Evolutionary conservation across 2,329 filamentous ascomycete genomes (phyloP).

Genomic region (Tolypocladium endophyticum): DNA sequence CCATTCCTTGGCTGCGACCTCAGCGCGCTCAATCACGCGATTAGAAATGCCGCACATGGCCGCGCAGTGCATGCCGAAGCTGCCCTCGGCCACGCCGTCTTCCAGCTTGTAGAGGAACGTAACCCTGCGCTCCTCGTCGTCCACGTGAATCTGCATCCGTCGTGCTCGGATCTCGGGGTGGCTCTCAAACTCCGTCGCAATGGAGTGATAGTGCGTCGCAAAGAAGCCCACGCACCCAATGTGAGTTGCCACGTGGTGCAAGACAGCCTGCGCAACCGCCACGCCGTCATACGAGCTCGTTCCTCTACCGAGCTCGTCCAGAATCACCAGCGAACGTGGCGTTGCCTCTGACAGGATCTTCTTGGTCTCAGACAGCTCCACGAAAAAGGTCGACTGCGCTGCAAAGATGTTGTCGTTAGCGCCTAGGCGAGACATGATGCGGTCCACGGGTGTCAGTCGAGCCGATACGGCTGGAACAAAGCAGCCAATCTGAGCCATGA

Average conservation of each 20-base stretch:
- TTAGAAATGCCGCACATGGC: constrained; percentile 91
- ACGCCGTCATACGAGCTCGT: constrained; percentile 95
- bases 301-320: constrained; percentile 90
- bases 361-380: constrained; percentile 93
- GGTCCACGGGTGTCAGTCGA: constrained; percentile 78
- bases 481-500: constrained; percentile 94
- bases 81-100: constrained; percentile 86
- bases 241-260: constrained; percentile 92
- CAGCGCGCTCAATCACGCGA: constrained; percentile 75
- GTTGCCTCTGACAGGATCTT: constrained; percentile 95
- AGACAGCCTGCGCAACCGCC: constrained; percentile 87
- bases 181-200: constrained; percentile 79
- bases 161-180: constrained; percentile 82
- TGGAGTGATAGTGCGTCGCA: constrained; percentile 91
- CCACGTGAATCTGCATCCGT: constrained; percentile 91
- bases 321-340: constrained; percentile 85
- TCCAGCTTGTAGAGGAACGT: constrained; percentile 95
- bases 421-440: constrained; percentile 96
- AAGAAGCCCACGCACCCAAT: constrained; percentile 95
- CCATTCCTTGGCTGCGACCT: constrained; percentile 83
- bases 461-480: constrained; percentile 79
- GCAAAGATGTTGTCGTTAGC: constrained; percentile 99
- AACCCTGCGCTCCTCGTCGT: constrained; percentile 73
- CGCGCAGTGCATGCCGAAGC: constrained; percentile 98
- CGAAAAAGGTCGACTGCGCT: constrained; percentile 95